These are phyloP conservation scores for Ceratobasidium sp. DNA, from an alignment of 1,284 basidiomycete genomes.

Conservation along the genomic window DNA sequence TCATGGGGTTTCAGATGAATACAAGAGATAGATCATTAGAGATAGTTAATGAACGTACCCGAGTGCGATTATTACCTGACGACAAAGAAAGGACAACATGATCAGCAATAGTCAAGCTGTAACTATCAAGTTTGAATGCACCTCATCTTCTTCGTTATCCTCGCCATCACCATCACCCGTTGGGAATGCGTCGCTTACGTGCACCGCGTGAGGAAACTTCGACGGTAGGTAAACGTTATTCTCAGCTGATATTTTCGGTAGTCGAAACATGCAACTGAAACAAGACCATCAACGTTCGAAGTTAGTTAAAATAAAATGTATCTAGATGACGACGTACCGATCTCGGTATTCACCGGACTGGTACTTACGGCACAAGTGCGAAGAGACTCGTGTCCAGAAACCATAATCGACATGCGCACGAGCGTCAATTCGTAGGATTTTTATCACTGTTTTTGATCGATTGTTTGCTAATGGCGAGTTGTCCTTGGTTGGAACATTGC, in stretches of 20 bases:
- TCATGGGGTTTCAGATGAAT: neutral
- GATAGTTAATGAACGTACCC: neutral
- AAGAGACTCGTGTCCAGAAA: neutral
- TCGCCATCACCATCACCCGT: neutral
- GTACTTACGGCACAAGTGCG: neutral
- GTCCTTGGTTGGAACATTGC: neutral
- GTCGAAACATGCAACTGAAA: conserved; percentile 2
- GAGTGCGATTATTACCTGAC: neutral
- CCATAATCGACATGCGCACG: conserved; percentile 13
- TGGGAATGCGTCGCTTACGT: neutral
- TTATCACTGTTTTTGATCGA: neutral
- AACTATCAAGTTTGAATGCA: neutral
- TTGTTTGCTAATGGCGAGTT: neutral
- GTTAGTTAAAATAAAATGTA: too few species aligned
- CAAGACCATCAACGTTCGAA: neutral
- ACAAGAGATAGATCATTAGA: neutral
- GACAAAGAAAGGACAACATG: neutral
- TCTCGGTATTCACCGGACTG: neutral
- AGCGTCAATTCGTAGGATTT: neutral
- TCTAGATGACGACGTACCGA: neutral
- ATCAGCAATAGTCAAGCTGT: neutral
- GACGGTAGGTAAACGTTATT: neutral
- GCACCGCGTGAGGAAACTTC: conserved; percentile 2
- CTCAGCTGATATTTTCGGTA: neutral
- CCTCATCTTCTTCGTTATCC: neutral